Base-by-base conservation (phyloP, 257 asterid species). In the Misopates orontium region DNA sequence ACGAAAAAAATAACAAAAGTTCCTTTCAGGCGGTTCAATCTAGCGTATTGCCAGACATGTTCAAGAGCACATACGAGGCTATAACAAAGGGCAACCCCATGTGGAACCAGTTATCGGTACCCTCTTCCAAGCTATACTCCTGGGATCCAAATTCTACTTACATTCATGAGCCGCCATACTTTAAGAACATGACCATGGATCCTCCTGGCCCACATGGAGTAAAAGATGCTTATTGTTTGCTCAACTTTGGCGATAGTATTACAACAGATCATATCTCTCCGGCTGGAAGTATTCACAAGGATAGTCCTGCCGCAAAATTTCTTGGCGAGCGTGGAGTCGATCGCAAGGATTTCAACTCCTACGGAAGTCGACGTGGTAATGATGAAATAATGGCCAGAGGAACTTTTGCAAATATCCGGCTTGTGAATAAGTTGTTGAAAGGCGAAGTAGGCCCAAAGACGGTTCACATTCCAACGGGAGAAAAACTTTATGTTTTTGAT, bases 351-450 rank as follows among this genome's bases (percentile, higher is more conserved):
- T 87, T 92, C 80, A 92, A 92, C 71, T 89, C 97, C 67, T 92
- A 87, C 71, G 98, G 98, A 20, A 92, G 98, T 74, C 95, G 98
- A 11, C 92, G 98, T 74, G 98, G 98, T 48, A 92, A 92, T 57
- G 98, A 92, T 80, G 96, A 92, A 75, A 85, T 89, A 64, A 92
- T 92, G 97, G 98, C 97, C 0, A 77, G 97, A 76, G 98, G 98
- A 47, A 92, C 98, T 55, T 92, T 92, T 71, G 98, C 97, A 55
- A 92, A 92, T 77, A 92, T 89, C 69, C 96, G 98, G 28, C 66
- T 92, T 45, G 95, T 89, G 23, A 92, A 92, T 83, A 92, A 89
- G 80, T 83, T 92, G 73, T 75, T 91, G 84, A 91, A 85, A 31
- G 97, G 95, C 49, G 95, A 87, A 75, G 98, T 87, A 64, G 98